Conservation (phyloP, 768 basidiomycete species). For the Suillus bovinus region DNA sequence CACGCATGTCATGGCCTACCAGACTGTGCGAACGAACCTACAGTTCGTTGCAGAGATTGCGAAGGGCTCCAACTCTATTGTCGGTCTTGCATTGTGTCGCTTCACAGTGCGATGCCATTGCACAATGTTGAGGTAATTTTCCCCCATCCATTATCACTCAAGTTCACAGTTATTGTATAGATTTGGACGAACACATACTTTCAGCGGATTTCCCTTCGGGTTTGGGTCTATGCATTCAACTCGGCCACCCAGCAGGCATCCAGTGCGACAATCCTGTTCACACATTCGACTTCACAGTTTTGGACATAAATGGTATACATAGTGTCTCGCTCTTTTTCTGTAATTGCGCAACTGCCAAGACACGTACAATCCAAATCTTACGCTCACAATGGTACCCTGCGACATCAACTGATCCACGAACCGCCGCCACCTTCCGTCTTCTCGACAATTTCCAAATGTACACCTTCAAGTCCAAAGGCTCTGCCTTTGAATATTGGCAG, state of each 20-base stretch:
- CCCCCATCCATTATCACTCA: background rate
- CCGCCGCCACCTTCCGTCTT: slow-evolving; percentile 28
- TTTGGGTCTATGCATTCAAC: slow-evolving; percentile 22
- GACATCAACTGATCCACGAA: slow-evolving; percentile 21
- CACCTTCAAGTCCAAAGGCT: slow-evolving; percentile 29
- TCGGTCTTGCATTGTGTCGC: slow-evolving; percentile 10
- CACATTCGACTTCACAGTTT: slow-evolving; percentile 27
- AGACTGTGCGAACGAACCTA: background rate
- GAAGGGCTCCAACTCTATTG: slow-evolving; percentile 1
- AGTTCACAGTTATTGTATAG: background rate
- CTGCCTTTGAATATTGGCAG: slow-evolving; percentile 31
- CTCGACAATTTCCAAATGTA: slow-evolving; percentile 29
- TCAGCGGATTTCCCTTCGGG: slow-evolving; percentile 9
- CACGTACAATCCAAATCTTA: slow-evolving; percentile 12
- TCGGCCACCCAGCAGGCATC: slow-evolving; percentile 19
- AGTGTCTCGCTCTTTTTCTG: slow-evolving; percentile 17
- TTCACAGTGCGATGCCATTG: slow-evolving; percentile 14
- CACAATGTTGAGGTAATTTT: slow-evolving; percentile 22
- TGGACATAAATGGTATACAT: slow-evolving; percentile 23
- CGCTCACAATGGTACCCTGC: slow-evolving; percentile 14
- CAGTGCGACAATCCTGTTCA: slow-evolving; percentile 5
- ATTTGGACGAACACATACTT: slow-evolving; percentile 19
- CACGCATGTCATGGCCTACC: background rate
- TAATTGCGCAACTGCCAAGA: slow-evolving; percentile 9
- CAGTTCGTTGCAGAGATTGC: background rate